A percentile compares a stretch with the other conserved stretches of the same genome.
Evolutionary conservation across 768 basidiomycete genomes (phyloP).

Genomic region (Xerocomus spinulosus): DNA sequence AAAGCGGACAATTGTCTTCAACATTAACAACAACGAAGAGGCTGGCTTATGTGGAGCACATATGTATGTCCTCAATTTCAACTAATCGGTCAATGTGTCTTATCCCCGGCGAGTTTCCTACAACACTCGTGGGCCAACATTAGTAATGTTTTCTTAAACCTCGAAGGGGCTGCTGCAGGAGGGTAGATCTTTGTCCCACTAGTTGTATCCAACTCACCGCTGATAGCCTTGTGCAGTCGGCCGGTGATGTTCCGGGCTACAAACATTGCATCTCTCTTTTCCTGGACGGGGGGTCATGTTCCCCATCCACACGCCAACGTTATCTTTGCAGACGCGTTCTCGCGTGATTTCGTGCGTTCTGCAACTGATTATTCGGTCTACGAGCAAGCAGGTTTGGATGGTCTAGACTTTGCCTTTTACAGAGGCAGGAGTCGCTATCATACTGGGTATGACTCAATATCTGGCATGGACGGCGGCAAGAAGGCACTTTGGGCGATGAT

Average conservation of each 20-base stretch:
- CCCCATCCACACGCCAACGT: slow-evolving; percentile 71
- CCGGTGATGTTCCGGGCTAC: slow-evolving; percentile 75
- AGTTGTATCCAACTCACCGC: not conserved
- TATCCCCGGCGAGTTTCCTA: slow-evolving; percentile 45
- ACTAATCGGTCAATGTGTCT: not conserved
- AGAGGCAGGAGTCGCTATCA: slow-evolving; percentile 71
- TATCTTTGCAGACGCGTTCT: slow-evolving; percentile 64
- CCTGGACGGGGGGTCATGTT: slow-evolving; percentile 45
- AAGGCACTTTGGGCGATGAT: slow-evolving; percentile 75
- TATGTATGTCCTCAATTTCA: slow-evolving; percentile 36
- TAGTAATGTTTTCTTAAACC: slow-evolving; percentile 66
- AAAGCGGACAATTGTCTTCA: slow-evolving; percentile 66
- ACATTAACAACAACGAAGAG: slow-evolving; percentile 85
- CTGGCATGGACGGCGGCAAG: slow-evolving; percentile 50
- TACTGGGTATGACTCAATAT: slow-evolving; percentile 65
- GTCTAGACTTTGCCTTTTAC: slow-evolving; percentile 79
- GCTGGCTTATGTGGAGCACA: slow-evolving; percentile 71
- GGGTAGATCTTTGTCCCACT: slow-evolving; percentile 42
- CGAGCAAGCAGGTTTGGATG: slow-evolving; percentile 50
- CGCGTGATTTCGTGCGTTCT: slow-evolving; percentile 59
- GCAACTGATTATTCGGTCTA: slow-evolving; percentile 75
- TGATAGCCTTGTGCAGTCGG: slow-evolving; percentile 41
- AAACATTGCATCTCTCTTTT: slow-evolving; percentile 48
- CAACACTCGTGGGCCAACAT: slow-evolving; percentile 72
- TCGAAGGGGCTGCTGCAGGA: slow-evolving; percentile 78